Base-by-base conservation (phyloP, 2,329 filamentous ascomycete species). In the Botrytis galanthina region DNA sequence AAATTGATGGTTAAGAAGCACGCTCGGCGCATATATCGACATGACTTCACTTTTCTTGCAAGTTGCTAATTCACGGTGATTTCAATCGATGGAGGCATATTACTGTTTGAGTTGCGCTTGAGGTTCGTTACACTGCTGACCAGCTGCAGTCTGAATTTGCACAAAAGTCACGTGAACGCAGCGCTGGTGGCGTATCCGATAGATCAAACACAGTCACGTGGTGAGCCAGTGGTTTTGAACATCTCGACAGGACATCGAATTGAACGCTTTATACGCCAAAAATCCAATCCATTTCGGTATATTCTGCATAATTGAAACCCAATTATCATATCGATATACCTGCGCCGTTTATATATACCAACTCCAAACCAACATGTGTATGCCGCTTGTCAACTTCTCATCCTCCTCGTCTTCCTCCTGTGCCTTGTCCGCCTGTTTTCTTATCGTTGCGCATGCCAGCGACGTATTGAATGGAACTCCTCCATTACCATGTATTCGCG, bases 41-140 rank as follows among this genome's bases (percentile, higher is more conserved):
- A 26, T 14, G 35, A 22, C 18, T 60, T 22, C 12, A 26, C 5
- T 7, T 9, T 37, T 7, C 10, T 26, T 35, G 12, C 9, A 9
- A 37, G 20, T 7, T 14, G 2, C 0, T 26, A 8, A 5, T 26
- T 26, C 32, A n/a, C 1, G 0, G 2, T 5, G 1, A 37, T 37
- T 37, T n/a, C 12, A 6, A 37, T 42, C 39, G 39, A 42, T 42
- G 2, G 6, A 37, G 22, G 9, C 32, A 22, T 60, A 60, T 6
- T 10, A 37, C 3, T 26, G 10, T 39, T 61, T 61, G 59, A 37
- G 22, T 10, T 14, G 3, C 35, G 12, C 10, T 37, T 8, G 35
- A 37, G 9, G 4, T 61, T 61, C 22, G 59, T 61, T 39, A 6
- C 22, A 37, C 3, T 37, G 35, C 32, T 16, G 6, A 26, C 14